A percentile compares a stretch with the other conserved stretches of the same genome.
Conservation (phyloP, 1,284 basidiomycete genomes). For the Coniophora puteana region DNA sequence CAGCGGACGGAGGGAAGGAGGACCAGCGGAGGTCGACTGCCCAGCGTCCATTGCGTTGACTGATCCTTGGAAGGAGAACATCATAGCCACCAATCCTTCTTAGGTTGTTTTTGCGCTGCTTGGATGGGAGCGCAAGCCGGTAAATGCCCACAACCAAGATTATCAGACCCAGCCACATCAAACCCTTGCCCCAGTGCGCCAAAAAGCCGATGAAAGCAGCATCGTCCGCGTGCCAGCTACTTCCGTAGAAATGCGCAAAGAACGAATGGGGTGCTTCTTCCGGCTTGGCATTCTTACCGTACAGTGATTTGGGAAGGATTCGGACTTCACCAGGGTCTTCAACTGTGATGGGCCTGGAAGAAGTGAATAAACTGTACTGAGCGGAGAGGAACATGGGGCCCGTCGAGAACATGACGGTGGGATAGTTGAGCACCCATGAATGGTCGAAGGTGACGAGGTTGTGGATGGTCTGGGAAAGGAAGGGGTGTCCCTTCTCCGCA, state of each 20-base stretch:
- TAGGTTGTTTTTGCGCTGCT: conserved; percentile 54
- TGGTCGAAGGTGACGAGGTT: conserved; percentile 93
- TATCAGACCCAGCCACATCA: conserved; percentile 80
- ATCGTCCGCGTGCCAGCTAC: conserved; percentile 95
- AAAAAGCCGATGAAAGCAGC: conserved; percentile 92
- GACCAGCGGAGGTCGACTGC: conserved; percentile 66
- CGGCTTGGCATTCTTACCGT: conserved; percentile 92
- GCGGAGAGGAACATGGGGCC: conserved; percentile 93
- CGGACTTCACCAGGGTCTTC: conserved; percentile 67
- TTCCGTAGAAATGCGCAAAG: conserved; percentile 95
- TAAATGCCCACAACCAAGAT: conserved; percentile 69
- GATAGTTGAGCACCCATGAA: conserved; percentile 92
- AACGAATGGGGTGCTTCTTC: conserved; percentile 88
- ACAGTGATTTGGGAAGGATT: conserved; percentile 89
- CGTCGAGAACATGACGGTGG: conserved; percentile 99
- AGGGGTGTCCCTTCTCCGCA: conserved; percentile 80
- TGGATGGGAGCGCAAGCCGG: conserved; percentile 54
- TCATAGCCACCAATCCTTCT: conserved; percentile 70
- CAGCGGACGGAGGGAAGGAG: conserved; percentile 43
- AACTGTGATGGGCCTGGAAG: conserved; percentile 63
- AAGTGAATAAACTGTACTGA: conserved; percentile 80
- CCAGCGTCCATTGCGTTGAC: conserved; percentile 65
- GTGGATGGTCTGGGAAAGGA: conserved; percentile 92
- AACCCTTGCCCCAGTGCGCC: conserved; percentile 77
- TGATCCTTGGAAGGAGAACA: conserved; percentile 68